Base-by-base conservation (phyloP, 1,284 basidiomycete species). In the Sphaerobolus stellatus region DNA sequence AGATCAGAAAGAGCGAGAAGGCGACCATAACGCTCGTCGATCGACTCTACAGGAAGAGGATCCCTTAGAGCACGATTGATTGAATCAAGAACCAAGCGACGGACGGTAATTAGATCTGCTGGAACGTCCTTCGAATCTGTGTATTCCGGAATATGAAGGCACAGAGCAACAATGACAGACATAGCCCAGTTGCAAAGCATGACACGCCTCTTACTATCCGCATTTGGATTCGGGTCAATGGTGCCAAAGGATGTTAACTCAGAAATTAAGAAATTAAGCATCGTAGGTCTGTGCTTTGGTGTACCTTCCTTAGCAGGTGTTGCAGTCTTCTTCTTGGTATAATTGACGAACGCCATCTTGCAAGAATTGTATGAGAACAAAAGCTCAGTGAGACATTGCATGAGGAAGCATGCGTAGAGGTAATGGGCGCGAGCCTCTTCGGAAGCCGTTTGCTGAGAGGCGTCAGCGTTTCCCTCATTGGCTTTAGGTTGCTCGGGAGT, bases 351-450 rank as follows among this genome's bases (percentile, higher is more conserved):
- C 3, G 89, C 86, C 24, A 85, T 70, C 72, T 98, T 99, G 82
- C 94, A 96, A 1, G 85, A 72, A 61, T 92, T 86, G 68, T 99
- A 99, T 16, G 94, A 98, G 56, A 96, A 94, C 1, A 97, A 73
- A 2, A 98, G 77, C 73, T 99, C 96, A 1, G 93, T 92, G 47
- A 98, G 76, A 59, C 88, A 88, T 65, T 96, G 92, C 84, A 98
- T 90, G 57, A 98, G 72, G 75, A 98, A 93, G 63, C 88, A 90
- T 13, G 83, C 77, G 66, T 95, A 96, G 58, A 86, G 74, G 63
- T 76, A 79, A 57, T 81, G 75, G 25, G 64, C 63, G 22, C 61
- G 56, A 25, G 56, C 33, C 46, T 59, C 29, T 52, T 53, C 40
- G 16, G 60, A 41, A 9, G 57, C 34, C 13, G 43, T 53, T n/a